Percentiles rank a stretch among this genome's conserved stretches.
These are phyloP conservation scores for Chlamydomonas incerta DNA, from an alignment of 139 green algal genomes.

Conservation along the genomic window DNA sequence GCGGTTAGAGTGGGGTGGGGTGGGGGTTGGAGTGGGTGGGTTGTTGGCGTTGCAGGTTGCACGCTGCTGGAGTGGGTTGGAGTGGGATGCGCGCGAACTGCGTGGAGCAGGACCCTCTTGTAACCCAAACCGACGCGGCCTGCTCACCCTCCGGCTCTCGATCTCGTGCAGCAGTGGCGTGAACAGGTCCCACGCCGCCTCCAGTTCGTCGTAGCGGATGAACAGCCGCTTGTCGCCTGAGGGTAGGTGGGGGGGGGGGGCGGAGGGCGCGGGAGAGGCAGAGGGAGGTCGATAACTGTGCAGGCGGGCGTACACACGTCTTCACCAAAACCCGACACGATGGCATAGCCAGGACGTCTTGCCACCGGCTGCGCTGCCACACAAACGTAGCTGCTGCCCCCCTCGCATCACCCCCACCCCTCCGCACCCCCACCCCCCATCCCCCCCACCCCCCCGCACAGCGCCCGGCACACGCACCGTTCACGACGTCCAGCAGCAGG, in stretches of 20 bases:
- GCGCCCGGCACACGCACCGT: slow-evolving; percentile 86
- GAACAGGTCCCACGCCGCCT: slow-evolving; percentile 96
- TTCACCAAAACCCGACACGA: too few relatives aligned
- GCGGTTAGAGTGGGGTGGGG: neutral
- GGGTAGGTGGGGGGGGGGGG: neutral
- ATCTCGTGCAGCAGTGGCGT: slow-evolving; percentile 91
- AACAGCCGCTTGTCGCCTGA: slow-evolving; percentile 73
- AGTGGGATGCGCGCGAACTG: too few relatives aligned
- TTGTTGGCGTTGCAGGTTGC: too few relatives aligned
- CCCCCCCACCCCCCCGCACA: slow-evolving; percentile 23
- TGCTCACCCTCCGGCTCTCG: slow-evolving; percentile 57
- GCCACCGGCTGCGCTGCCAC: too few relatives aligned
- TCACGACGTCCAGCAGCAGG: slow-evolving; percentile 98
- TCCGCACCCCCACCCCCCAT: slow-evolving; percentile 79
- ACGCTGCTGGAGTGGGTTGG: too few relatives aligned
- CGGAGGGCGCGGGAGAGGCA: neutral
- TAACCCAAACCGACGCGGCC: too few relatives aligned
- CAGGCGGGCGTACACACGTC: neutral
- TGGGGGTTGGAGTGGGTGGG: too few relatives aligned
- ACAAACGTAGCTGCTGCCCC: too few relatives aligned
- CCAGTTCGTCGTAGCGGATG: slow-evolving; percentile 94
- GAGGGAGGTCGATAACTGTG: neutral
- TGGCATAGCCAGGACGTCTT: too few relatives aligned
- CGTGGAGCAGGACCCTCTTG: too few relatives aligned
- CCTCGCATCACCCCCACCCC: slow-evolving; percentile 33